These are phyloP conservation scores for Plasmodium gallinaceum DNA, from an alignment of 169 alveolate genomes.

Conservation along the genomic window DNA sequence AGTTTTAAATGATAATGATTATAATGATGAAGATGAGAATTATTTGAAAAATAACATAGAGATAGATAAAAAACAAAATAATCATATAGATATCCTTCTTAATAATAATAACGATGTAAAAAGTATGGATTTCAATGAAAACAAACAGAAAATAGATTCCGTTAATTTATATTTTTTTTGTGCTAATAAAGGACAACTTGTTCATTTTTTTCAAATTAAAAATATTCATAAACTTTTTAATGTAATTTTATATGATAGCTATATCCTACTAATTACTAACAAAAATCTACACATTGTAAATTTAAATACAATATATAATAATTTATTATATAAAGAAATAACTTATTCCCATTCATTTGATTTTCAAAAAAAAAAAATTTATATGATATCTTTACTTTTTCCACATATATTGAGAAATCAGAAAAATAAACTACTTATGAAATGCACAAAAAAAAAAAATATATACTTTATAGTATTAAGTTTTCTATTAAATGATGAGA, in stretches of 20 bases:
- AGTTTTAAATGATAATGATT: conserved; percentile 3
- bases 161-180: conserved; percentile 44
- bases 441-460: conserved; percentile 60
- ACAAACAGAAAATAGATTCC: neutral
- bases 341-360: neutral
- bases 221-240: conserved; percentile 41
- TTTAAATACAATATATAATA: conserved; percentile 21
- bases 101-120: neutral
- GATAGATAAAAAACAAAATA: neutral
- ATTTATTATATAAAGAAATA: conserved; percentile 13
- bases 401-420: conserved; percentile 52
- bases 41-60: neutral
- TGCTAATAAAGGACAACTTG: conserved; percentile 5
- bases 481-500: conserved; percentile 26
- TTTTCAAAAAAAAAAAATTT: neutral
- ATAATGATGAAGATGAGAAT: neutral
- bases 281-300: conserved; percentile 32
- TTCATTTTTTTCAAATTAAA: conserved; percentile 16
- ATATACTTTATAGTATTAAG: conserved; percentile 43
- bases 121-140: neutral
- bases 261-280: conserved; percentile 31
- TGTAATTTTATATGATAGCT: conserved; percentile 14
- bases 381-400: conserved; percentile 23
- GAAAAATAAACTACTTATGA: conserved; percentile 48
- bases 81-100: neutral